phyloP scores from a whole-genome alignment of 2,329 filamentous ascomycete genomes.

The Xylariaceae sp. region DNA sequence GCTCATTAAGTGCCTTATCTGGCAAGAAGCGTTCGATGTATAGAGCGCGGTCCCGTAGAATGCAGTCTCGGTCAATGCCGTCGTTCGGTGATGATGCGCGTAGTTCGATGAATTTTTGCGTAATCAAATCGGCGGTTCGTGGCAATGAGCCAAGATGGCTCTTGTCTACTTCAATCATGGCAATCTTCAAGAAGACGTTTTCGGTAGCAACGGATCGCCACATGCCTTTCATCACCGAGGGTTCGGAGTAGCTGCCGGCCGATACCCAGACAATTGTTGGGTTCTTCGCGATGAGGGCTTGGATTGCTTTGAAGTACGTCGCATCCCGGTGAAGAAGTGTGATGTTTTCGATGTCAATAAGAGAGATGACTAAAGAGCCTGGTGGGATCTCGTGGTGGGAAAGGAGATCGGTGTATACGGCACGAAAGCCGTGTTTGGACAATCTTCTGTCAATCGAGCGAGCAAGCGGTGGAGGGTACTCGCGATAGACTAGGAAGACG shows the following conservation, averaged over 20 bases:
- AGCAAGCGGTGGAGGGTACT: constrained; percentile 6
- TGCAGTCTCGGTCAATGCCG: constrained; percentile 6
- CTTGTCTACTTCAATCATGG: neutral
- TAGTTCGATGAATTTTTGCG: neutral
- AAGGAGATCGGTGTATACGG: neutral
- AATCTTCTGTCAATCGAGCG: neutral
- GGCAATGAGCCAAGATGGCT: neutral
- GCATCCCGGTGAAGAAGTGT: neutral
- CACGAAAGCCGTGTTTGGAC: neutral
- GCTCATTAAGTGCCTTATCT: constrained; percentile 4
- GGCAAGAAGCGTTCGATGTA: constrained; percentile 15
- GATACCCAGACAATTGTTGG: neutral
- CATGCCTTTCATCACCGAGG: constrained; percentile 12
- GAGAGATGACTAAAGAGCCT: constrained; percentile 6
- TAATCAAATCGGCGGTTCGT: neutral
- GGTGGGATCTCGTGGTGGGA: neutral
- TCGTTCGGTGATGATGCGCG: neutral
- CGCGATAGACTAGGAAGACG: neutral
- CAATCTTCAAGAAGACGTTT: neutral
- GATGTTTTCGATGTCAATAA: constrained; percentile 5
- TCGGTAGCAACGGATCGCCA: constrained; percentile 1
- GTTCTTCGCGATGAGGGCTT: neutral
- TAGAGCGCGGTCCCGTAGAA: constrained; percentile 3
- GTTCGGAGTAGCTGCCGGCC: neutral
- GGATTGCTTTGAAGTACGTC: neutral